Evolutionary conservation across 108 stramenopile genomes (phyloP).

Genomic region (Skeletonema marinoi): DNA sequence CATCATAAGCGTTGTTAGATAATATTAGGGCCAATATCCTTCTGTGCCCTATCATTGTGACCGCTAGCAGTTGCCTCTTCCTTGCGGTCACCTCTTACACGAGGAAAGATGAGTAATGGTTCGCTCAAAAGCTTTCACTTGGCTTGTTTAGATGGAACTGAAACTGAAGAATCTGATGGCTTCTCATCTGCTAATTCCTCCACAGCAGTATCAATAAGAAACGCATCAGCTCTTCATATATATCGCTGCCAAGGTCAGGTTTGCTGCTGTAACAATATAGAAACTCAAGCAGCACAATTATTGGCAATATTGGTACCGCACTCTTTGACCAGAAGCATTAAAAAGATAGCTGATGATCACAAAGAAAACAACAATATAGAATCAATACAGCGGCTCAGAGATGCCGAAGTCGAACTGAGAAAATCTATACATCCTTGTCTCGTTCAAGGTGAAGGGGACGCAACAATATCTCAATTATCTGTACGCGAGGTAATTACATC

Average conservation of each 20-base stretch:
- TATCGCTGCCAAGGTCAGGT: constrained; percentile 13
- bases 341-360: not conserved
- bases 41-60: not conserved
- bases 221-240: constrained; percentile 18
- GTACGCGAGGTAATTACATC: constrained; percentile 24
- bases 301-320: constrained; percentile 20
- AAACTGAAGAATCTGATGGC: not conserved
- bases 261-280: constrained; percentile 3
- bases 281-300: not conserved
- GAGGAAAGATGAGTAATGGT: not conserved
- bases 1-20: too few relatives aligned
- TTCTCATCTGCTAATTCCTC: not conserved
- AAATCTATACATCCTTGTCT: constrained; percentile 35
- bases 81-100: not conserved
- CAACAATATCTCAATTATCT: not conserved
- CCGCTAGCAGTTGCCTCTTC: not conserved
- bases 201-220: constrained; percentile 11
- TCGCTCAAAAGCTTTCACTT: constrained; percentile 18
- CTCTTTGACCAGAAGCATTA: constrained; percentile 13
- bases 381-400: not conserved
- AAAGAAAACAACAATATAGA: not conserved
- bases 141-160: constrained; percentile 2
- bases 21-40: too few relatives aligned
- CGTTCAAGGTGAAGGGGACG: constrained; percentile 2
- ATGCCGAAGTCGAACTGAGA: constrained; percentile 22